Evolutionary conservation across 371 early-diverging fungal species (phyloP).

Genomic region (Coemansia sp.): DNA sequence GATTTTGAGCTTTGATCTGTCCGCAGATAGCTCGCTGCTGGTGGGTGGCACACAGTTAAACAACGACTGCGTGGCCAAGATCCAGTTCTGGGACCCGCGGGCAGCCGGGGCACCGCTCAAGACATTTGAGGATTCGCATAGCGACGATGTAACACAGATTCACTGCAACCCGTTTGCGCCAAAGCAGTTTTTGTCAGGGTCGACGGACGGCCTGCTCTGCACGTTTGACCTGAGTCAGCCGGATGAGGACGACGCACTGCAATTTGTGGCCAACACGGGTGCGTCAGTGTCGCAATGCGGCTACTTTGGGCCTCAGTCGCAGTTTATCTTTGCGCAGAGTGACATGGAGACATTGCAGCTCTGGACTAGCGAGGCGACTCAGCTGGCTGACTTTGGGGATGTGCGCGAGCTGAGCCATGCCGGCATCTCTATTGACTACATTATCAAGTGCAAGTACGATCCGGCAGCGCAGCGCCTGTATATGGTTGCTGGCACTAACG

Average conservation of each 20-base stretch:
- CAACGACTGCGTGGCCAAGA: slow-evolving; percentile 57
- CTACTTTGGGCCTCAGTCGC: slow-evolving; percentile 85
- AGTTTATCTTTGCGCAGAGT: slow-evolving; percentile 82
- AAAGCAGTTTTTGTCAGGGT: slow-evolving; percentile 63
- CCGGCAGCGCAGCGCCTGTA: slow-evolving; percentile 67
- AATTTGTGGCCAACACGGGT: slow-evolving; percentile 77
- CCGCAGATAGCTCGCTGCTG: slow-evolving; percentile 14
- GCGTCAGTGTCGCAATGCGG: slow-evolving; percentile 80
- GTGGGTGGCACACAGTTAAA: slow-evolving; percentile 38
- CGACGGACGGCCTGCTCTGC: slow-evolving; percentile 78
- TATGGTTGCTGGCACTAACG: slow-evolving; percentile 76
- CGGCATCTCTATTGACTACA: slow-evolving; percentile 71
- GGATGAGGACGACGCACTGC: slow-evolving; percentile 86
- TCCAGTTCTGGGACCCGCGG: slow-evolving; percentile 70
- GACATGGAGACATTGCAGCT: slow-evolving; percentile 88
- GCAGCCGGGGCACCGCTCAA: slow-evolving; percentile 53
- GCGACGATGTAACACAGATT: slow-evolving; percentile 90
- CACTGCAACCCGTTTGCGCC: slow-evolving; percentile 72
- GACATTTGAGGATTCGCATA: slow-evolving; percentile 80
- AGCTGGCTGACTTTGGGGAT: slow-evolving; percentile 77
- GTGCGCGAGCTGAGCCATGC: slow-evolving; percentile 56
- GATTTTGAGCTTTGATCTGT: slow-evolving; percentile 55
- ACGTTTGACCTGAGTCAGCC: slow-evolving; percentile 67
- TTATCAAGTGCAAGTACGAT: slow-evolving; percentile 82
- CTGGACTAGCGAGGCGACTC: slow-evolving; percentile 56